Percentiles rank a stretch among this genome's conserved stretches.
These are phyloP conservation scores for Tetradesmus obliquus DNA, from an alignment of 139 green algal genomes.

Conservation along the genomic window DNA sequence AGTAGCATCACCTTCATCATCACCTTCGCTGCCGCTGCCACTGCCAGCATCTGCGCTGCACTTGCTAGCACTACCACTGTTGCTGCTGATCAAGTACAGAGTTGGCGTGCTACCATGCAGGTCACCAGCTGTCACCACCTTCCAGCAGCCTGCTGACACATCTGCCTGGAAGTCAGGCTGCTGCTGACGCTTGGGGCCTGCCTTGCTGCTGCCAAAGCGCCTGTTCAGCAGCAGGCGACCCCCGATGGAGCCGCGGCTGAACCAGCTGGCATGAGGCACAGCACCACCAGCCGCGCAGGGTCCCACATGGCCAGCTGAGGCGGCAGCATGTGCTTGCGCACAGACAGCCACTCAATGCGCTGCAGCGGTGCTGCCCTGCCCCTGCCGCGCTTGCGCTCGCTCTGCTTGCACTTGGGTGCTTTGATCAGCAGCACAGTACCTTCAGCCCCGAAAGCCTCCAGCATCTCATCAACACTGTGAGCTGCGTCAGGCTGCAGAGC, in stretches of 20 bases:
- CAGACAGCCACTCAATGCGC: neutral
- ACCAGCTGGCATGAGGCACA: too few relatives aligned
- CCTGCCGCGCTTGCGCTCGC: neutral
- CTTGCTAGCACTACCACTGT: too few relatives aligned
- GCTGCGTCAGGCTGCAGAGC: neutral
- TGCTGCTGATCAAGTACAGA: conserved; percentile 7
- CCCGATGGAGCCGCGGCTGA: too few relatives aligned
- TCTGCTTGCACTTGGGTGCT: neutral
- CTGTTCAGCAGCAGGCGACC: too few relatives aligned
- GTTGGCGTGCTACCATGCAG: neutral
- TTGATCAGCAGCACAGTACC: neutral
- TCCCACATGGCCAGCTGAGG: neutral
- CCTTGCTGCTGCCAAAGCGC: neutral
- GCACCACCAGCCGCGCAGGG: neutral
- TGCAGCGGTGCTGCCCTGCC: neutral
- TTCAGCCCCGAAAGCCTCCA: neutral
- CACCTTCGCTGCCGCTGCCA: neutral
- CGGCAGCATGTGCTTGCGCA: neutral
- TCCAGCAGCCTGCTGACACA: neutral
- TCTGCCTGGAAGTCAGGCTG: neutral
- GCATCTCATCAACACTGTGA: conserved; percentile 7
- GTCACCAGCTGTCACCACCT: neutral
- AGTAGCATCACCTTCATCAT: neutral
- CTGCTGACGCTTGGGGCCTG: neutral
- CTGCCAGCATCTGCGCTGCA: neutral